Evolutionary conservation across 2,329 filamentous ascomycete genomes (phyloP), one percentile per base, ranked within the genome.

Genomic region (Arthroderma uncinatum): DNA sequence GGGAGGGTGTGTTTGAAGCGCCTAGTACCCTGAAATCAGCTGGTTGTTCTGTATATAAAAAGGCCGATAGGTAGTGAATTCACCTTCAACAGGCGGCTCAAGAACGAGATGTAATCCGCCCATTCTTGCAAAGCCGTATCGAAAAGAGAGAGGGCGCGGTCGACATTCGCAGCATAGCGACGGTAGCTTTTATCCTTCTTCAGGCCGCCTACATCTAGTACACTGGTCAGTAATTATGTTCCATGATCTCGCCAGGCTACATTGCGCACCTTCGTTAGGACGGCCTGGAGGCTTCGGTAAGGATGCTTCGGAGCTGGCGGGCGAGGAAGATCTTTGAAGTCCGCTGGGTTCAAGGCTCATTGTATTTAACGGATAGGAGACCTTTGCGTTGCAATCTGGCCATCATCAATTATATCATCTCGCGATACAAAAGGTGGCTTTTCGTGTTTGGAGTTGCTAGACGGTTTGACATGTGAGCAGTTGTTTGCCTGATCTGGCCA

Each of bases 71-170:
- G 14, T 28, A 9, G 34, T 16, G 9, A n/a, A 9, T 21, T 34
- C 28, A 91, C 89, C 82, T 96, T 97, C 61, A 95, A 78, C 53
- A 98, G 78, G 61, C 89, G 84, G 68, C 88, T 94, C 57, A 98
- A 76, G 70, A 97, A 98, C 16, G 92, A 95, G 67, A 98, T 98
- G 70, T 98, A 98, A 74, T 98, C 93, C 53, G 94, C 93, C 93
- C 93, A 98, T 82, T 98, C 93, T 73, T 97, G 90, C 64, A 96
- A 79, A 30, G 89, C 84, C 14, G 89, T 91, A 69, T 98, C 93
- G 75, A 96, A 98, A 34, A 95, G 79, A 48, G 87, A 82, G 61
- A 98, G 79, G 34, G 90, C 87, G 70, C 90, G 83, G 67, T 97
- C 92, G 63, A 98, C 85, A 58, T 84, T 87, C 53, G 85, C 82